Base-by-base conservation (phyloP, 2,329 filamentous ascomycete species). In the Calycina herbarum region DNA sequence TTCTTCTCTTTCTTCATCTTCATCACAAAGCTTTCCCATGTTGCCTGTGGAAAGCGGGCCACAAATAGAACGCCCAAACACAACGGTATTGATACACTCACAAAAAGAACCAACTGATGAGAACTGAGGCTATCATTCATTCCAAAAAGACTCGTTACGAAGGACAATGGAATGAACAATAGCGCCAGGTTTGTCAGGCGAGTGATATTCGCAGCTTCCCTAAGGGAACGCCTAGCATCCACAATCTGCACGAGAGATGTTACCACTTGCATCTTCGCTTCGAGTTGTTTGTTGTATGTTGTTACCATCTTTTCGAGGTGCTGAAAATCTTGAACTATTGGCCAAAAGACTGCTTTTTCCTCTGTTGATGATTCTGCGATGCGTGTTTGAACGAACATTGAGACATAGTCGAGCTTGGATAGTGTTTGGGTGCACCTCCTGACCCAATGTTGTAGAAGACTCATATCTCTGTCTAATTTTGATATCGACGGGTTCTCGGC, bases 191-290 rank as follows among this genome's bases (percentile, higher is more conserved):
- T 60, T 5, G 67, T 69, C 24, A 68, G 54, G 24, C 66, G 59
- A 10, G 62, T 66, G 15, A 68, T 42, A 24, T 66, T 69, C 10
- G 59, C 59, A 38, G 66, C 61, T 58, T 68, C 64, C 29, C 29
- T 65, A 4, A 65, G 57, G 13, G 62, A 63, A 2, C 64, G 40
- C 27, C 62, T 57, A 3, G 40, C 64, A 10, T 69, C 68, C 5
- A 48, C 35, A 10, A 69, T 64, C 33, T 68, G 66, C 11, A 69
- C 29, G 17, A 68, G 10, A 1, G 67, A 66, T 2, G 60, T 64
- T 6, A 69, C 57, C 3, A 69, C 54, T 8, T 65, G 63, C 2
- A 69, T 24, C 29, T 60, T 65, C 10, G 27, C 31, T 54, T 67
- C 61, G 11, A 69, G 61, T 33, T 38, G 61, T 31, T 42, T 48